These are phyloP conservation scores for Didymella pinodella DNA, from an alignment of 2,329 filamentous ascomycete species.

Conservation along the genomic window DNA sequence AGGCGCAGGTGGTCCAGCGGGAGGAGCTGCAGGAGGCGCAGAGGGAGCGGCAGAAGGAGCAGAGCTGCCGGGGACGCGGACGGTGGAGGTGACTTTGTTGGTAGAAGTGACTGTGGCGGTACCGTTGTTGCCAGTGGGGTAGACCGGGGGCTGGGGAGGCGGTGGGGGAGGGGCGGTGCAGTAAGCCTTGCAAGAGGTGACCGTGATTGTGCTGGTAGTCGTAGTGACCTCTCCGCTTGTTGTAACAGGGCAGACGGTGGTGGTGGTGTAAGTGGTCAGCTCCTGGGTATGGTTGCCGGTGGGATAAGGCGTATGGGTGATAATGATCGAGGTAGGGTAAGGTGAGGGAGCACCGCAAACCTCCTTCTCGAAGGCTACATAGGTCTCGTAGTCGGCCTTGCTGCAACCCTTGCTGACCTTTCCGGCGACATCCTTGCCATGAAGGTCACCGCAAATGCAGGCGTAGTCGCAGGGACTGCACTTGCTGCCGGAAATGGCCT, in stretches of 20 bases:
- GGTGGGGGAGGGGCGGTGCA: constrained; percentile 18
- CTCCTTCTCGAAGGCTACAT: constrained; percentile 10
- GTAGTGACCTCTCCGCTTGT: constrained; percentile 11
- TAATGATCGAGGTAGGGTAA: constrained; percentile 15
- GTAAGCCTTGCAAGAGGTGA: constrained; percentile 13
- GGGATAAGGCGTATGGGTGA: constrained; percentile 17
- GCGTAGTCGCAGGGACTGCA: constrained; percentile 12
- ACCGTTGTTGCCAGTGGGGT: constrained; percentile 9
- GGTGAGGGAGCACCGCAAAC: constrained; percentile 2
- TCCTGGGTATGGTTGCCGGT: constrained; percentile 8
- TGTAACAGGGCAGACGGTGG: constrained; percentile 15
- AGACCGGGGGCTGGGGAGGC: constrained; percentile 6
- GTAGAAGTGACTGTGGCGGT: constrained; percentile 15
- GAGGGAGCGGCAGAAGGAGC: neutral
- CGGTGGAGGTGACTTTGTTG: constrained; percentile 11
- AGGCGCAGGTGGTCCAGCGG: neutral
- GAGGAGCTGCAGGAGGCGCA: neutral
- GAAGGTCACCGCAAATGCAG: constrained; percentile 10
- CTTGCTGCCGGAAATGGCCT: constrained; percentile 20
- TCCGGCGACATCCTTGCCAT: constrained; percentile 14
- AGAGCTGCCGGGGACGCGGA: constrained; percentile 6
- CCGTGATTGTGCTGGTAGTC: constrained; percentile 20
- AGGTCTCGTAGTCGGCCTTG: constrained; percentile 13
- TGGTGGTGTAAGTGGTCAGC: constrained; percentile 17
- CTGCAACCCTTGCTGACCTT: constrained; percentile 16